Percentiles rank a stretch among this genome's conserved stretches.
Conservation (phyloP, 257 asterid genomes). For the Orobanche coerulescens region DNA sequence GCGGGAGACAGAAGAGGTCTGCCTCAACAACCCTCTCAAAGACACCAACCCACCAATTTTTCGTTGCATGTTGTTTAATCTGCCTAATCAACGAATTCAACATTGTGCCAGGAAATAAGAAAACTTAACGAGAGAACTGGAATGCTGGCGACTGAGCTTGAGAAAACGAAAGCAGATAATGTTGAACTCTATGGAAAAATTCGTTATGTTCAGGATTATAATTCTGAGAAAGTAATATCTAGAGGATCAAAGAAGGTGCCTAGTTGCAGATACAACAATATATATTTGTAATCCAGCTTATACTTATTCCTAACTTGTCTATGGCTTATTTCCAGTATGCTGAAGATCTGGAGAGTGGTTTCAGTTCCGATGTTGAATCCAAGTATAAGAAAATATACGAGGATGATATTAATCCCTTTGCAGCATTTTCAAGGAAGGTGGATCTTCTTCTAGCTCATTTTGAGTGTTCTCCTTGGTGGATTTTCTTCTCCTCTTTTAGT, state of each 20-base stretch:
- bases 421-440: conserved; percentile 97
- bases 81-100: conserved; percentile 17
- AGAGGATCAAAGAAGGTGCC: conserved; percentile 96
- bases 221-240: conserved; percentile 88
- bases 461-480: conserved; percentile 31
- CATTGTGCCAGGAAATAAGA: conserved; percentile 68
- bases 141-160: conserved; percentile 69
- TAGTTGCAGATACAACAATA: conserved; percentile 17
- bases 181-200: conserved; percentile 95
- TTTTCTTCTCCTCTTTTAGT: conserved; percentile 4
- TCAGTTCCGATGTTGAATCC: conserved; percentile 95
- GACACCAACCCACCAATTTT: background rate
- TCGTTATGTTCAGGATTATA: conserved; percentile 97
- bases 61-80: conserved; percentile 9
- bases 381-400: conserved; percentile 97
- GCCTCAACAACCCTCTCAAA: background rate
- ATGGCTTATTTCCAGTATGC: conserved; percentile 50
- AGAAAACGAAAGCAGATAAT: conserved; percentile 92
- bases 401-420: conserved; percentile 97
- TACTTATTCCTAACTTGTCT: conserved; percentile 21
- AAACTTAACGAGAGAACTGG: conserved; percentile 88
- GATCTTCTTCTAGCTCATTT: conserved; percentile 10
- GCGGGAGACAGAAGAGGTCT: conserved; percentile 97
- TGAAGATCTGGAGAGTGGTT: conserved; percentile 92
- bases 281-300: conserved; percentile 14